Evolutionary conservation across 257 asterid genomes (phyloP), one percentile per base, ranked within the genome.

Genomic region (Datura wrightii): DNA sequence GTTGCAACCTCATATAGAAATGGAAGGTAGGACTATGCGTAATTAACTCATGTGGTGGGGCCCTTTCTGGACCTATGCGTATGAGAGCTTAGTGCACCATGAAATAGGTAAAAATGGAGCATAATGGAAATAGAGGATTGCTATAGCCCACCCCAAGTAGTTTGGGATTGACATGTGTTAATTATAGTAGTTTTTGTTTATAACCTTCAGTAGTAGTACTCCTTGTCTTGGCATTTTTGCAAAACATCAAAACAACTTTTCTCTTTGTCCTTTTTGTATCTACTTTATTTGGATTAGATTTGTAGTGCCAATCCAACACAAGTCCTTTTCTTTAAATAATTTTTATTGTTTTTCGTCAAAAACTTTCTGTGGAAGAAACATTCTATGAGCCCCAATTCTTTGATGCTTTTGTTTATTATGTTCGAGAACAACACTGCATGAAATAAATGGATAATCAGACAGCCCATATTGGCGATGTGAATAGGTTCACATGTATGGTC

Each of bases 211-310:
- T 8, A 46, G 5, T 58, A 24, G n/a, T 69, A 11, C 24, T 79
- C 19, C 66, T 67, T 34, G 55, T 10, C 7, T 63, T 11, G 67
- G 34, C 31, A 69, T 85, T 54, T 56, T 37, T 24, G 11, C 59
- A 13, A 71, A 72, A 72, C 58, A n/a, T 42, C 79, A 71, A 72
- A 44, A 72, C 58, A 10, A 74, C 24, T 48, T 24, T 48, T 74
- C n/a, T 50, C 44, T 76, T 50, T 24, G 19, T 76, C 6, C 31
- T 24, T 24, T 24, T 24, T 24, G 31, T 24, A 24, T 24, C 31
- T 24, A 24, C 31, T 24, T 24, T 24, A 24, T 24, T 24, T 24
- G 31, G 31, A 24, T 24, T 24, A 24, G 31, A 24, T 24, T 24
- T 24, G 31, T 24, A 24, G 31, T 24, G 31, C 31, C 31, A 24